Conservation (phyloP, 331 rosid genomes). For the Quercus tomentella region DNA sequence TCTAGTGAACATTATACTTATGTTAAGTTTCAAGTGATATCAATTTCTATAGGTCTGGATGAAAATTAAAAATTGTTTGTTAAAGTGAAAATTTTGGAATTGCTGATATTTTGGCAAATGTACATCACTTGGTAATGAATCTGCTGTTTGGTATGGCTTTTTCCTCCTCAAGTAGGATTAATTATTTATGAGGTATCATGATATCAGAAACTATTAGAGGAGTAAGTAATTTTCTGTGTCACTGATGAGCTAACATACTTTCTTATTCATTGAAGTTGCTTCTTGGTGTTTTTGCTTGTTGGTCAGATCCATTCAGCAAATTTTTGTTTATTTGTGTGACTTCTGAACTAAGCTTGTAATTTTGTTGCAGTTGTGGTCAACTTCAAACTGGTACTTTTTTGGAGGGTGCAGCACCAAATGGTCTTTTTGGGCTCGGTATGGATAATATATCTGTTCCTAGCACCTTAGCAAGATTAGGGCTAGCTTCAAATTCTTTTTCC, state of each 20-base stretch:
- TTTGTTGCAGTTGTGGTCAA: slow-evolving; percentile 75
- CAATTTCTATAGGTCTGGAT: background rate
- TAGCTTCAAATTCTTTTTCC: slow-evolving; percentile 74
- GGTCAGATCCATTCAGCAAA: slow-evolving; percentile 2
- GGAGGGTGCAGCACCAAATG: slow-evolving; percentile 73
- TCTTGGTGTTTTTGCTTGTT: background rate
- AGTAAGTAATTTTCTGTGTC: too few species aligned
- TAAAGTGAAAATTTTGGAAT: background rate
- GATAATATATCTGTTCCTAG: slow-evolving; percentile 72
- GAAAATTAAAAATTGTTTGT: background rate
- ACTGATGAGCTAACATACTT: slow-evolving; percentile 5
- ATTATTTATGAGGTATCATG: background rate
- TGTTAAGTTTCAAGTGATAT: background rate
- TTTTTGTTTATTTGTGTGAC: background rate
- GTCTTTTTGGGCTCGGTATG: slow-evolving; percentile 83
- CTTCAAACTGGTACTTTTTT: slow-evolving; percentile 71
- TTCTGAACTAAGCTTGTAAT: background rate
- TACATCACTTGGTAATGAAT: background rate
- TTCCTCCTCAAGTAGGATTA: background rate
- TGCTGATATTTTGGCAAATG: background rate
- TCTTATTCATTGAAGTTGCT: slow-evolving; percentile 9
- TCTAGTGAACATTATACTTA: background rate
- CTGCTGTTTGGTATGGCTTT: background rate
- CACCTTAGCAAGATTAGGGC: slow-evolving; percentile 67
- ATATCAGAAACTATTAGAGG: too few species aligned